Conservation (phyloP, 2,329 filamentous ascomycete species). For the Dryadomyces quercivorus region DNA sequence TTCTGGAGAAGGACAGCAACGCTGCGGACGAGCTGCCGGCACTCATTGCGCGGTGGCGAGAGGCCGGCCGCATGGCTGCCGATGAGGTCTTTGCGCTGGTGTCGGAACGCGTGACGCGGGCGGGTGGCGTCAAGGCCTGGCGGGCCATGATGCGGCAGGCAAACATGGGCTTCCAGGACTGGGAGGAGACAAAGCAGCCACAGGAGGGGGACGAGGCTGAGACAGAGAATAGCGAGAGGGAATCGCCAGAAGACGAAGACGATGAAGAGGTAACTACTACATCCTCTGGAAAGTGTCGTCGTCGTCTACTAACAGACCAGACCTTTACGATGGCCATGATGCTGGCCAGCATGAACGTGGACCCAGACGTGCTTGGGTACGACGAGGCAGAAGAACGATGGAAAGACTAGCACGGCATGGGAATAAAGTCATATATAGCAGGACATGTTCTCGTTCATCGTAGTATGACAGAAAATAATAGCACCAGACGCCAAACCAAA, state of each 20-base stretch:
- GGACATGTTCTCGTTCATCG: background rate
- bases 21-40: conserved; percentile 41
- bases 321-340: conserved; percentile 26
- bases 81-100: conserved; percentile 54
- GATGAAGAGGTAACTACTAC: conserved; percentile 2
- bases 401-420: conserved; percentile 3
- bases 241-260: conserved; percentile 3
- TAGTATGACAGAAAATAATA: background rate
- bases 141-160: conserved; percentile 11
- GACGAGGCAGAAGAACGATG: conserved; percentile 19
- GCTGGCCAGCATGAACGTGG: conserved; percentile 24
- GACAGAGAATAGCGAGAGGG: conserved; percentile 7
- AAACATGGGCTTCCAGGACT: background rate
- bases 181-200: background rate
- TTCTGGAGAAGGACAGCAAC: background rate
- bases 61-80: conserved; percentile 47
- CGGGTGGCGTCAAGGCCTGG: conserved; percentile 20
- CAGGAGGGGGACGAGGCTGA: conserved; percentile 8
- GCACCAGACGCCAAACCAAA: background rate
- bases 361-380: conserved; percentile 22
- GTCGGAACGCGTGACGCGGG: conserved; percentile 32
- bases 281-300: background rate
- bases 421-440: too few species aligned
- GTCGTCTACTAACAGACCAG: conserved; percentile 6
- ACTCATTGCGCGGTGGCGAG: conserved; percentile 48